Base-by-base conservation (phyloP, 2,329 filamentous ascomycete species). In the Trichoderma koningiopsis region DNA sequence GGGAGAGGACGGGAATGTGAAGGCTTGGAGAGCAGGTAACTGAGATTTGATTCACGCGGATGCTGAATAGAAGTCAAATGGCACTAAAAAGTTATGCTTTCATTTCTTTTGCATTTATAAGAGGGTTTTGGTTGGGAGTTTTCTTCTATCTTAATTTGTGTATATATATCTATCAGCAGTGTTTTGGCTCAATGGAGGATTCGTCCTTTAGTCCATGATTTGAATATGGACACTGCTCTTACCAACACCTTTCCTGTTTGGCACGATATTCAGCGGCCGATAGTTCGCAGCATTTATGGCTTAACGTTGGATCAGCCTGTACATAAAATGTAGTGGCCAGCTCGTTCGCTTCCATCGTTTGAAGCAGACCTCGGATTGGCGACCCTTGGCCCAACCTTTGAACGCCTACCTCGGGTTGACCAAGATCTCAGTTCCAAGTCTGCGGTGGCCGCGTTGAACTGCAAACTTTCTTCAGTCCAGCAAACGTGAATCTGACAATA, bases 1-100 rank as follows among this genome's bases (percentile, higher is more conserved):
- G 6, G 87, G 87, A 22, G 87, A 89, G 74, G 87, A 89, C 72
- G 86, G 86, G 2, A 82, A 80, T 71, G 80, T 89, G 75, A 87
- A 86, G 75, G 85, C 86, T 3, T 89, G 87, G 87, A 82, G 82
- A 52, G 78, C 80, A 1, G 72, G 70, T 35, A 49, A 49, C 22
- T 43, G 7, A 29, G 27, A 43, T 7, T 7, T 10, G 7, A n/a
- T 29, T 24, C 22, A 43, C 16, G 3, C 6, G 43, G 2, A 19
- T 40, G 13, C 14, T 68, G 35, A 70, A 66, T 49, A n/a, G 35
- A 31, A 22, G n/a, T 31, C 27, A 55, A 29, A 37, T 31, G n/a
- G 60, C 11, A 57, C 8, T 14, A 35, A 47, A 33, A 5, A 43
- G 1, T 10, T 13, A 3, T 4, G 37, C 16, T 40, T 24, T 29